Evolutionary conservation across 2,329 filamentous ascomycete genomes (phyloP).

Genomic region (Talaromyces marneffei): DNA sequence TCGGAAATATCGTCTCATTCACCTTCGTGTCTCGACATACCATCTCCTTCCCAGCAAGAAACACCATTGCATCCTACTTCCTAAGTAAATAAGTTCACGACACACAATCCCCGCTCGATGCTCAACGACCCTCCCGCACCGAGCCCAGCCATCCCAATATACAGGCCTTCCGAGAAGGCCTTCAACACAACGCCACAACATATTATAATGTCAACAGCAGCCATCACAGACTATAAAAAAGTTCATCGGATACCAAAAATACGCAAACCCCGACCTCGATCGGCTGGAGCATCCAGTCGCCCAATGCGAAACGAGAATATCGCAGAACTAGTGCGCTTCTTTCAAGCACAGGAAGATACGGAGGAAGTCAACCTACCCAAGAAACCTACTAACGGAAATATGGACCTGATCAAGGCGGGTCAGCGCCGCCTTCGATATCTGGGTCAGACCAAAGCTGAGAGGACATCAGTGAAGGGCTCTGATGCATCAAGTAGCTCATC

Average conservation of each 20-base stretch:
- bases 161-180: conserved; percentile 15
- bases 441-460: conserved; percentile 24
- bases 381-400: conserved; percentile 22
- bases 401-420: conserved; percentile 25
- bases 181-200: background rate
- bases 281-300: conserved; percentile 28
- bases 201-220: conserved; percentile 11
- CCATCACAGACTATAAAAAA: conserved; percentile 5
- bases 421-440: conserved; percentile 34
- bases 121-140: conserved; percentile 28
- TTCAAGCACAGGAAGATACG: conserved; percentile 21
- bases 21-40: background rate
- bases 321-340: conserved; percentile 33
- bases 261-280: conserved; percentile 23
- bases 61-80: background rate
- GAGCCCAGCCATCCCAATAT: conserved; percentile 31
- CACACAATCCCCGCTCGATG: conserved; percentile 6
- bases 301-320: conserved; percentile 28
- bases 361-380: conserved; percentile 12
- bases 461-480: background rate
- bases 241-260: background rate
- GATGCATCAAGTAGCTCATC: conserved; percentile 1
- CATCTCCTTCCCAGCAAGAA: background rate
- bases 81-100: background rate
- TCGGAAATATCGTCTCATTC: background rate